These are phyloP conservation scores for Mesembryanthemum crystallinum DNA, from an alignment of 148 eudicot genomes.

Conservation along the genomic window DNA sequence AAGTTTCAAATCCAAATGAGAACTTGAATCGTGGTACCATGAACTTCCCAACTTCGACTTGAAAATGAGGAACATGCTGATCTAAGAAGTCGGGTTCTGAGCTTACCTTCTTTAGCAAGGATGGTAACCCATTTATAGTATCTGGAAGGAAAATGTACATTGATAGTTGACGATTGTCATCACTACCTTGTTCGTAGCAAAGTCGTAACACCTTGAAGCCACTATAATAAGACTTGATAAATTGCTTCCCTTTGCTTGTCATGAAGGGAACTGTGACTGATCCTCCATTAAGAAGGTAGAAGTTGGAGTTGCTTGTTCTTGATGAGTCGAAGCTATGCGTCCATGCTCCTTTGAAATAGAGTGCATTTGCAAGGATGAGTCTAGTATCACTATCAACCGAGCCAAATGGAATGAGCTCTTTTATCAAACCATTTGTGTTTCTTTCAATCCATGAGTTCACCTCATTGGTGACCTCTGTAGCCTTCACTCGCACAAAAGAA, in stretches of 20 bases:
- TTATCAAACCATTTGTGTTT: neutral
- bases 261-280: slow-evolving; percentile 3
- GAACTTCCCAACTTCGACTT: neutral
- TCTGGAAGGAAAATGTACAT: slow-evolving; percentile 22
- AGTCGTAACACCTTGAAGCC: slow-evolving; percentile 19
- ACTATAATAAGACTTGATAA: neutral
- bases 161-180: slow-evolving; percentile 3
- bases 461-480: neutral
- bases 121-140: slow-evolving; percentile 10
- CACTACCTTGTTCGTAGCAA: slow-evolving; percentile 7
- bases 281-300: slow-evolving; percentile 17
- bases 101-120: neutral
- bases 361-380: slow-evolving; percentile 14
- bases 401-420: neutral
- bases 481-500: too few relatives aligned
- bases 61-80: neutral
- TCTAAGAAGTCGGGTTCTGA: slow-evolving; percentile 6
- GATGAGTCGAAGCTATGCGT: neutral
- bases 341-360: slow-evolving; percentile 19
- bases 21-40: slow-evolving; percentile 22
- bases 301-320: neutral
- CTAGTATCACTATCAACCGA: neutral
- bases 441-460: slow-evolving; percentile 1
- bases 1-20: slow-evolving; percentile 10
- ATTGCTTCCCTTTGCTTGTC: neutral